Conservation (phyloP, 495 filamentous ascomycete species). For the Annulohypoxylon maeteangense region DNA sequence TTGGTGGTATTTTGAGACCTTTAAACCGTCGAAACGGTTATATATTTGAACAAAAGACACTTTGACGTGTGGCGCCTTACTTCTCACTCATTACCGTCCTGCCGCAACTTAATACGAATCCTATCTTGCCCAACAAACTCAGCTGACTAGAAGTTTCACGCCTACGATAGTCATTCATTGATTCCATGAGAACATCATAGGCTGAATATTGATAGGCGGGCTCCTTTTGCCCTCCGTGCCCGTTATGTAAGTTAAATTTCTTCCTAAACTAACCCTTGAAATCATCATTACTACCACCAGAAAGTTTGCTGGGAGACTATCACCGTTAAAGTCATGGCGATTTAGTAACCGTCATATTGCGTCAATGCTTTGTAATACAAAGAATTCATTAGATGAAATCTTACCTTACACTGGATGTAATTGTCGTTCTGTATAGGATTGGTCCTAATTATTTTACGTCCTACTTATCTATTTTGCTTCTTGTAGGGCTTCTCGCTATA, state of each 20-base stretch:
- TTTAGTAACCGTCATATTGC: not conserved
- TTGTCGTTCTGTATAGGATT: not conserved
- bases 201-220: constrained; percentile 25
- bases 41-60: not conserved
- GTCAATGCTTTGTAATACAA: not conserved
- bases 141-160: constrained; percentile 5
- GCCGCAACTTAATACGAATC: constrained; percentile 14
- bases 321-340: not conserved
- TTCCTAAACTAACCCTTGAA: not conserved
- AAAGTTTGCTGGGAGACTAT: not conserved
- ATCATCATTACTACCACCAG: not conserved
- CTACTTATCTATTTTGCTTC: constrained; percentile 18
- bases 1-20: not conserved
- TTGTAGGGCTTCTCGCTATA: constrained; percentile 57
- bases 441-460: not conserved
- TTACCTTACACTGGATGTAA: not conserved
- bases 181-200: constrained; percentile 39
- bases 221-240: constrained; percentile 24
- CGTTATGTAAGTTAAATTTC: constrained; percentile 29
- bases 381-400: not conserved
- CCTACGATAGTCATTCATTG: not conserved
- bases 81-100: constrained; percentile 7
- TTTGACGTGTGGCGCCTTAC: constrained; percentile 13
- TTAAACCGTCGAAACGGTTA: not conserved
- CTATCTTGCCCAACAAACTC: not conserved